Evolutionary conservation across 805 yeast genomes (phyloP).

Genomic region (Metschnikowia kofuensis): DNA sequence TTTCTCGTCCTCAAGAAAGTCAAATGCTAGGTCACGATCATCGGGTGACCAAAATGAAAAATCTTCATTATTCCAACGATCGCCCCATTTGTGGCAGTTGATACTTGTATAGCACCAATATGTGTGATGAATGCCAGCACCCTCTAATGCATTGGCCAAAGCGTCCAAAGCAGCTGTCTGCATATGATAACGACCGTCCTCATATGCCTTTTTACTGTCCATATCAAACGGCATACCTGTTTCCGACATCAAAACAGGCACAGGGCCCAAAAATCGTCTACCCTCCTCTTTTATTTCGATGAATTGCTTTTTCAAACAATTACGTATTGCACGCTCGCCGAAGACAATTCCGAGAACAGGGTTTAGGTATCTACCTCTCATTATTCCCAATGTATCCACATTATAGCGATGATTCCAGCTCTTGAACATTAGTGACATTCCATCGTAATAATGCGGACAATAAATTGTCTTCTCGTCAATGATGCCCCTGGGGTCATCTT

Average conservation of each 20-base stretch:
- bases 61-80: constrained; percentile 91
- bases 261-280: constrained; percentile 53
- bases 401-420: constrained; percentile 81
- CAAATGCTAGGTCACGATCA: constrained; percentile 38
- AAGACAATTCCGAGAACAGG: constrained; percentile 75
- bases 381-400: constrained; percentile 85
- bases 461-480: constrained; percentile 65
- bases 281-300: constrained; percentile 66
- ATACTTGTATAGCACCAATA: constrained; percentile 80
- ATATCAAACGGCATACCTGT: constrained; percentile 98
- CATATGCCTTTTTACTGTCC: constrained; percentile 75
- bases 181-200: constrained; percentile 60
- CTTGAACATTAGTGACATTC: constrained; percentile 87
- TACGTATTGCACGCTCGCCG: constrained; percentile 78
- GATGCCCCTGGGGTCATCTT: constrained; percentile 43
- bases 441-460: constrained; percentile 93
- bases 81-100: constrained; percentile 85
- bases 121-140: constrained; percentile 65
- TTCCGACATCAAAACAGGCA: constrained; percentile 83
- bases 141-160: constrained; percentile 72
- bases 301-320: constrained; percentile 67
- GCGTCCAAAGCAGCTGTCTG: constrained; percentile 89
- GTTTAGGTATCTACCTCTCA: constrained; percentile 70
- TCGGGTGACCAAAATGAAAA: constrained; percentile 81
- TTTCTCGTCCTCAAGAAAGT: constrained; percentile 11